Percentiles rank a stretch among this genome's conserved stretches.
Conservation (phyloP, 345 rosid genomes). For the Lumnitzera littorea region DNA sequence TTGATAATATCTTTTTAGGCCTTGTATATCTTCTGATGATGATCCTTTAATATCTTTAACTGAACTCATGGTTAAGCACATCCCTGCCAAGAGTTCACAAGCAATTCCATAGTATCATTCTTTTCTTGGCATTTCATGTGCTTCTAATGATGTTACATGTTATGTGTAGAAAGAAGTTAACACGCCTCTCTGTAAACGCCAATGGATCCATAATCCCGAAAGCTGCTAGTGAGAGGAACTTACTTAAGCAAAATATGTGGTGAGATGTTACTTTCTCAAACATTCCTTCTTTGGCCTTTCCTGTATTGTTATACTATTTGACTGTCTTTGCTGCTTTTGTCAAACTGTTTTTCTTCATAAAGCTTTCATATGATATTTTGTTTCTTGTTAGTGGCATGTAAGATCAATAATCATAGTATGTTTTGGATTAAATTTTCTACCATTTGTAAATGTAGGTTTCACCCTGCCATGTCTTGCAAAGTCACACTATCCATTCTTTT, state of each 20-base stretch:
- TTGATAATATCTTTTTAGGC: too few relatives aligned
- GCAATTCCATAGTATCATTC: background rate
- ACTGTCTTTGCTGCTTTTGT: background rate
- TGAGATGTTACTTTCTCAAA: conserved; percentile 15
- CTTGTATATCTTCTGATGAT: too few relatives aligned
- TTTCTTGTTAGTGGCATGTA: background rate
- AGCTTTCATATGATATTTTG: background rate
- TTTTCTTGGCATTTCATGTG: conserved; percentile 2
- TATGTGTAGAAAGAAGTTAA: conserved; percentile 61
- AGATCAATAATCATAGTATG: too few relatives aligned
- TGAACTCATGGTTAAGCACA: too few relatives aligned
- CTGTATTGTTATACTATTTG: too few relatives aligned
- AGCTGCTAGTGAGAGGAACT: conserved; percentile 45
- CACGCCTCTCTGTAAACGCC: conserved; percentile 65
- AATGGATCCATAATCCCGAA: conserved; percentile 61
- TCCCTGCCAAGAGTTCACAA: too few relatives aligned
- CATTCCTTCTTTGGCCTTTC: too few relatives aligned
- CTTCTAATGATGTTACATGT: conserved; percentile 4
- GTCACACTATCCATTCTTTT: too few relatives aligned
- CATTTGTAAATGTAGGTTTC: too few relatives aligned
- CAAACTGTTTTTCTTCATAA: background rate
- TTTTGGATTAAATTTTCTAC: too few relatives aligned
- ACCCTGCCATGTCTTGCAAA: too few relatives aligned
- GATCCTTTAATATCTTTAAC: too few relatives aligned
- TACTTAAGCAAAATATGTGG: conserved; percentile 63